Evolutionary conservation across 2,329 filamentous ascomycete species (phyloP), one percentile per base, ranked within the genome.

Genomic region (Ascochyta viciae-villosae): DNA sequence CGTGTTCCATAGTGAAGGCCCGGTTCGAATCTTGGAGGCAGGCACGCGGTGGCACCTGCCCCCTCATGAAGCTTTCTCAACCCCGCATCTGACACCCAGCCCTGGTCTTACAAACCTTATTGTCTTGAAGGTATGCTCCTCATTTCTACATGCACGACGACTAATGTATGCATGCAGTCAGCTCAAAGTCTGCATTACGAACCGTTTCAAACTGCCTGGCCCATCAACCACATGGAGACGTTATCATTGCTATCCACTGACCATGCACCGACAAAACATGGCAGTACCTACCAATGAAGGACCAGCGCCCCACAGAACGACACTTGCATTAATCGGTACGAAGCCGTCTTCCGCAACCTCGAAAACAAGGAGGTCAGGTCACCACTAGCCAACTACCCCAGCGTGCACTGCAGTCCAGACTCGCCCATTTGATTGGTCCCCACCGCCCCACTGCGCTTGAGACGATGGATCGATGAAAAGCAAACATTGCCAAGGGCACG

Each of bases 361-460:
- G 24, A 46, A 31, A 42, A 34, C 37, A 55, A 45, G 45, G 41
- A 41, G 46, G n/a, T 40, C 37, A 19, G 33, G 38, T 24, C 16
- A 16, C 16, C 16, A 16, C 16, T 16, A 19, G 19, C 19, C 3
- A 19, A 19, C 33, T 24, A 39, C 27, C 51, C 52, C 31, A 19
- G 35, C 35, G 24, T 23, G 29, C 41, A 40, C 15, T 29, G 43
- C 42, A 56, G 53, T 56, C 53, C 38, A 43, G 53, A 51, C 53
- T 29, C 37, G 22, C 6, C 16, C 16, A n/a, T 31, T 50, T 51
- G 47, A 51, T 56, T 47, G 42, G 43, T 56, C 47, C 24, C 53
- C 53, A 56, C 53, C 22, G 47, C 53, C 47, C 47, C 53, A 51
- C 42, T 19, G 23, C 47, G 24, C 43, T 34, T 56, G 53, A 50